Evolutionary conservation across 805 yeast species (phyloP), one percentile per base, ranked within the genome.

Genomic region (Brettanomyces bruxellensis): DNA sequence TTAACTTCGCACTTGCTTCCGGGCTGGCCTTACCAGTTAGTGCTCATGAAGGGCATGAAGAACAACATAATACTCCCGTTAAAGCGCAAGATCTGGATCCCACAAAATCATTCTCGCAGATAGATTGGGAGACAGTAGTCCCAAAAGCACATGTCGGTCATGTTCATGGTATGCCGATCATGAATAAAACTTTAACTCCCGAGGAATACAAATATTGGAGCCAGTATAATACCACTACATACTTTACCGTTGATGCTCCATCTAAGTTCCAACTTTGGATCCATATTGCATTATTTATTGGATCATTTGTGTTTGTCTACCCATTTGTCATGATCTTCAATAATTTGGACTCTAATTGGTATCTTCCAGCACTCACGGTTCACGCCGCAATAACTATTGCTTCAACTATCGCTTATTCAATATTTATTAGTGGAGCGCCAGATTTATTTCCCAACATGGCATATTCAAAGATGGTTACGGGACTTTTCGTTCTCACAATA

Each of bases 181-280:
- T 89, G 41, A 67, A 79, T 25, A 83, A 85, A 2, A 57, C 76
- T 18, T 71, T 90, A 43, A 72, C 80, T 14, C 83, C 90, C 0
- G 84, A 79, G 40, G 96, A 89, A 62, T 68, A 79, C 46, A 60
- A 72, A 25, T 90, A 75, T 63, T 90, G 97, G 97, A 80, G 79
- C 43, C 60, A 64, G 25, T 90, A 89, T 64, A 79, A 85, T 57
- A 79, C 95, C 12, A 83, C 91, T 1, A 81, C 87, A 3, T 89
- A 73, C 61, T 79, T 86, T 65, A 79, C 76, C 6, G 58, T 76
- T 11, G 73, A 71, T 0, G 54, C 73, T 2, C 72, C 78, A 3
- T 72, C 72, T 52, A 73, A 78, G 47, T 48, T 69, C 12, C 72
- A 81, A 1, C 65, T 89, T 28, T 69, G 70, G 51, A 54, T 69